Percentiles rank a stretch among this genome's conserved stretches.
Conservation (phyloP, 2,329 filamentous ascomycete genomes). For the Penicillium sp. region DNA sequence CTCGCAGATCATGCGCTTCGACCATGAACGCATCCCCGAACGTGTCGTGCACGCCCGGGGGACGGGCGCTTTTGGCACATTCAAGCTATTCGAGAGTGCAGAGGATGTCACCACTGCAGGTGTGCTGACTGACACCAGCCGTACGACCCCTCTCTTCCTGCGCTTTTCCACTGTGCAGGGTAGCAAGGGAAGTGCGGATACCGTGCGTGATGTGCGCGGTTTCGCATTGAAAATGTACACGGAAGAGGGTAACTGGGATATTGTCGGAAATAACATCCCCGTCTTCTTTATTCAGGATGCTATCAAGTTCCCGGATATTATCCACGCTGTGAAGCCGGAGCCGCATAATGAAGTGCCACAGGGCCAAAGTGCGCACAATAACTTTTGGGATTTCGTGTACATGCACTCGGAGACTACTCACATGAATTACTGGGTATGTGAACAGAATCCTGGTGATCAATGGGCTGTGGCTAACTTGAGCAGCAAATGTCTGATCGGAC, state of each 20-base stretch:
- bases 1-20: constrained; percentile 57
- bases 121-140: constrained; percentile 63
- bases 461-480: background rate
- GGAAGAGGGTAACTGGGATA: constrained; percentile 66
- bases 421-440: constrained; percentile 32
- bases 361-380: constrained; percentile 47
- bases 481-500: constrained; percentile 37
- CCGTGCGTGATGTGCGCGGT: constrained; percentile 75
- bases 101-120: constrained; percentile 60
- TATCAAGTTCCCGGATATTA: constrained; percentile 40
- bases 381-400: constrained; percentile 48
- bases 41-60: constrained; percentile 65
- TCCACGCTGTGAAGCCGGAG: constrained; percentile 41
- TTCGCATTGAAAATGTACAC: constrained; percentile 78
- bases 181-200: constrained; percentile 71
- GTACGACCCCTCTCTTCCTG: constrained; percentile 61
- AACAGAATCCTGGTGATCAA: background rate
- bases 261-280: constrained; percentile 42
- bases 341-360: constrained; percentile 47
- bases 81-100: constrained; percentile 61
- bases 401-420: constrained; percentile 33
- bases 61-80: constrained; percentile 61
- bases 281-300: constrained; percentile 44
- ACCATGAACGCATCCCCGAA: constrained; percentile 67
- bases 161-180: constrained; percentile 76